These are phyloP conservation scores for Tephrocybe sp. DNA, from an alignment of 768 basidiomycete genomes.

Conservation along the genomic window DNA sequence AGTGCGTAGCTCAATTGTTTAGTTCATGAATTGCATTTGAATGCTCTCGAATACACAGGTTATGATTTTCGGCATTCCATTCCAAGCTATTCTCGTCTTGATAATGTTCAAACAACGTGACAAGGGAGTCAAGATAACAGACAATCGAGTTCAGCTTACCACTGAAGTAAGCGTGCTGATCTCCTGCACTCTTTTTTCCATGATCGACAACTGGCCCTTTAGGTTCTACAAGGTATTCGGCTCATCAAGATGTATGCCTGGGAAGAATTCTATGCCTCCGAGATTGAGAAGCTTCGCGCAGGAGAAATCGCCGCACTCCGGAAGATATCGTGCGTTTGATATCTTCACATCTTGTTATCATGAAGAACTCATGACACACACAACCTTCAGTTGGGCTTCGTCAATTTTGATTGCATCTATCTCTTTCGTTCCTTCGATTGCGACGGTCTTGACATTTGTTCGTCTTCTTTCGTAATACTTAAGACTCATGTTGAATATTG, in stretches of 20 bases:
- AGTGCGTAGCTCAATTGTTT: constrained; percentile 24
- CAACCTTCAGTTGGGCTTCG: constrained; percentile 30
- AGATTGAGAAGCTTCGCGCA: constrained; percentile 38
- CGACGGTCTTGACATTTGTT: constrained; percentile 53
- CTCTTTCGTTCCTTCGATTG: constrained; percentile 51
- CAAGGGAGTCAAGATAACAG: constrained; percentile 64
- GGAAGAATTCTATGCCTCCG: constrained; percentile 49
- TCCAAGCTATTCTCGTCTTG: constrained; percentile 52
- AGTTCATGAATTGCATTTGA: not conserved
- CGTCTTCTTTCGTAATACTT: constrained; percentile 16
- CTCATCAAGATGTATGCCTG: constrained; percentile 66
- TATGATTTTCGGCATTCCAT: constrained; percentile 56
- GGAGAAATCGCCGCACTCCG: constrained; percentile 40
- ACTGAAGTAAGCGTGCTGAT: constrained; percentile 46
- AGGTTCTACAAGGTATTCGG: constrained; percentile 67
- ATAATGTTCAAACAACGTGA: constrained; percentile 53
- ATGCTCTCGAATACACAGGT: constrained; percentile 31
- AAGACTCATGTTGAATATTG: not conserved
- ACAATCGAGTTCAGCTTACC: constrained; percentile 61
- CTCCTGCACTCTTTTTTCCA: not conserved
- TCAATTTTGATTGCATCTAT: constrained; percentile 43
- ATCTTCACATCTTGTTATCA: not conserved
- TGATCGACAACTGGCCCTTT: constrained; percentile 1
- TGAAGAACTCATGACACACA: not conserved
- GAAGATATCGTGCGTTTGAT: constrained; percentile 33